Conservation (phyloP, 768 basidiomycete genomes). For the Tylopilus plumbeoviolaceoides region DNA sequence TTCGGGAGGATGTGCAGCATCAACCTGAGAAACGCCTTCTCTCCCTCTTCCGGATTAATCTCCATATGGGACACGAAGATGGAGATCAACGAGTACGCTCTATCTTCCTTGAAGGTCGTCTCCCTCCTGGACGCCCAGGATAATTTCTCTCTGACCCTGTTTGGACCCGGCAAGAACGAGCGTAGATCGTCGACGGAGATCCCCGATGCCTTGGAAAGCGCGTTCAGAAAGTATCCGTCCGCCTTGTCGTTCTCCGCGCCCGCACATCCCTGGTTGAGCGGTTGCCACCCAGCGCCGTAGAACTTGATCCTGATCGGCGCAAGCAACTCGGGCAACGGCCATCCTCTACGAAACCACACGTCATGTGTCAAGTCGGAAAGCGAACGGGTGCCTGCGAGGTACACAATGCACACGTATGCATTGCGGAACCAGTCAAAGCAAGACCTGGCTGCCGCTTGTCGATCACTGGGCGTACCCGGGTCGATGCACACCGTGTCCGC, state of each 20-base stretch:
- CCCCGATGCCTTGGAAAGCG: constrained; percentile 3
- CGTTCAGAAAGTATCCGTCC: neutral
- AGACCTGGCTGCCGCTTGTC: neutral
- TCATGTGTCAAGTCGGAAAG: constrained; percentile 1
- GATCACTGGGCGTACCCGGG: neutral
- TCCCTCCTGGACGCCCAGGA: constrained; percentile 1
- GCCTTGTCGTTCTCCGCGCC: constrained; percentile 7
- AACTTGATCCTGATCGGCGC: constrained; percentile 2
- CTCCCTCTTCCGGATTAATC: neutral
- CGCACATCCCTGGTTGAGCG: neutral
- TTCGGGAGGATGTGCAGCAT: constrained; percentile 3
- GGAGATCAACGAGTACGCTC: neutral
- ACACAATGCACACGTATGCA: constrained; percentile 4
- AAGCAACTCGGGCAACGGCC: neutral
- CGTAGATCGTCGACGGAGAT: constrained; percentile 2
- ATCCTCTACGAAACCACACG: constrained; percentile 2
- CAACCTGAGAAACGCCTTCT: constrained; percentile 5
- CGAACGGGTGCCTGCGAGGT: neutral
- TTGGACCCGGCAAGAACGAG: constrained; percentile 1
- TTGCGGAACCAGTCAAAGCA: constrained; percentile 4
- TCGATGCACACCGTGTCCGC: neutral
- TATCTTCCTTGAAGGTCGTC: neutral
- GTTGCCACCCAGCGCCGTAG: constrained; percentile 5
- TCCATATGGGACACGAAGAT: constrained; percentile 6
- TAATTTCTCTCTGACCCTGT: constrained; percentile 7